Evolutionary conservation across 176 grass and related monocot species (phyloP), one percentile per base, ranked within the genome.

Genomic region (Raddia distichophylla): DNA sequence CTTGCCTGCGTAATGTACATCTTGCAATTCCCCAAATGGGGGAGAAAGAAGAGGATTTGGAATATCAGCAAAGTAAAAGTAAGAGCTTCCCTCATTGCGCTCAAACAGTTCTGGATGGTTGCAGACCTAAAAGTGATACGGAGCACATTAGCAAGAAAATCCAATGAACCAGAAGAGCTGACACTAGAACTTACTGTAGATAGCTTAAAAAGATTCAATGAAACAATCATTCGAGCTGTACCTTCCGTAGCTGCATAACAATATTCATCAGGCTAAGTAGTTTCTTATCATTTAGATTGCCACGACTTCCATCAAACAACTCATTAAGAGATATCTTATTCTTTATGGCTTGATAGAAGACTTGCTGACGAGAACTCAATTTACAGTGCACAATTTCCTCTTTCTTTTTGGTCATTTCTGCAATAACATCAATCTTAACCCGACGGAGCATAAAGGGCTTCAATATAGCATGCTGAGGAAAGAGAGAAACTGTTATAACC

Each of bases 51-150:
- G 97, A 67, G 93, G 84, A 67, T 99, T 91, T 83, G 85, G 91
- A 13, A 96, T 89, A 49, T 96, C 89, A 20, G 91, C 97, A 83
- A 99, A 99, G 87, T 96, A 86, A 77, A 96, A 93, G 83, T 91
- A 99, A 35, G 85, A 95, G 47, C 93, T 99, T 81, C 97, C 97
- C 88, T 95, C 97, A 55, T 99, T 99, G 51, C 97, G 93, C 77
- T 99, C 97, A 77, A 99, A 99, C 59, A 99, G 87, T 87, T 99
- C 97, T 32, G 97, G 97, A 87, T 99, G 97, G 89, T 99, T 99
- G 85, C 97, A 99, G 56, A 99, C 97, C 97, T 99, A 85, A 74
- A 91, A 53, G 48, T 59, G 65, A 78, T 67, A 22, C 5, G 13
- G 17, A 66, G 53, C 53, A 68, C 22, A 69, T 81, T 64, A 61